Base-by-base conservation (phyloP, 352 stramenopile species). In the Poterioochromonas sp. region DNA sequence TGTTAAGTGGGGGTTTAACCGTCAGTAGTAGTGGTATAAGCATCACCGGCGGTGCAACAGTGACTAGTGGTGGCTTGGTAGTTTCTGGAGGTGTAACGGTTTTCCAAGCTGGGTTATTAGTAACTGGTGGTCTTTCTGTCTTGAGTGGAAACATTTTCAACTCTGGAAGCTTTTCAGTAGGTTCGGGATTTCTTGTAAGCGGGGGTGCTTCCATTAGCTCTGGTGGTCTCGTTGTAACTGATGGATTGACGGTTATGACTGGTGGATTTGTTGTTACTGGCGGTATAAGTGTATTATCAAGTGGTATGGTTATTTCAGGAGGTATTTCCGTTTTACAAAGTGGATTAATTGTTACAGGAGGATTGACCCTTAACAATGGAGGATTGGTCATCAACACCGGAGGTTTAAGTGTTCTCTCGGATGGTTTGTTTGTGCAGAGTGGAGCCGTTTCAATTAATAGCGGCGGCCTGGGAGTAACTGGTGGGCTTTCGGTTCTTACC, bases 41-140 rank as follows among this genome's bases (percentile, higher is more conserved):
- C 3, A 29, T 78, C 2, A 26, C 58, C 11, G 63, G 37, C 29
- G 63, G 63, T 29, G 29, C 37, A 29, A 44, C 65, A 35, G 65
- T 74, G 5, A 5, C 40, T 8, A 32, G 11, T 15, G 32, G 8
- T 32, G 63, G 63, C 3, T 37, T 77, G 8, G 39, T 11, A 2
- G 69, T 77, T 18, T 39, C 5, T 35, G 51, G 8, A 22, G 69
- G 69, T 34, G 29, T 77, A 15, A 78, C 44, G 2, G 73, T 78
- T 5, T 22, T 12, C 5, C n/a, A 1, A 15, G 34, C 3, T 20
- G 73, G 73, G 8, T n/a, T 78, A 44, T 15, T 26, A 51, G 35
- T 78, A 40, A 78, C 73, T 18, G 73, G 54, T 11, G 73, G 73
- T 5, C n/a, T 70, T 12, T 41, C 73, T 32, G 54, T 78, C 18